Percentiles rank a stretch among this genome's conserved stretches.
phyloP scores from a whole-genome alignment of 495 filamentous ascomycete species.

The Xylaria flabelliformis region DNA sequence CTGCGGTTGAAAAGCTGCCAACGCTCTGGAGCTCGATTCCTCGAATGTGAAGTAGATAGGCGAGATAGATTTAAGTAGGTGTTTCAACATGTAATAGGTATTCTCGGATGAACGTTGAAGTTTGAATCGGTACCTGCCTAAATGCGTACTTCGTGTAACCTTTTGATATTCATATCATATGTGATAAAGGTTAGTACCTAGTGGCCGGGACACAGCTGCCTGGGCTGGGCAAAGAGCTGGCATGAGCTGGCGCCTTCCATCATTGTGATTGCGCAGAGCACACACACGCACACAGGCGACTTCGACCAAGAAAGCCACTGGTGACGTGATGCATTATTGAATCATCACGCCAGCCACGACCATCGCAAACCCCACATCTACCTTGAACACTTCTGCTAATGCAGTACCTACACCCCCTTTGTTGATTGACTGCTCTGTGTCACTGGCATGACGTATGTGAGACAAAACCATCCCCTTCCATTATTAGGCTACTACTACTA shows the following conservation, averaged over 20 bases:
- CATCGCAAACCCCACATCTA: background rate
- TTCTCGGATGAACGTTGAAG: no score
- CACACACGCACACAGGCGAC: background rate
- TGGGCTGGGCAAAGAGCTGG: background rate
- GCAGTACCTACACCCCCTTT: background rate
- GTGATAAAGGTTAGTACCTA: background rate
- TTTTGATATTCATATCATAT: no score
- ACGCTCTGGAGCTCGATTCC: background rate
- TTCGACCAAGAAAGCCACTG: background rate
- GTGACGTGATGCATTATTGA: constrained; percentile 27
- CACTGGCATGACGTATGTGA: constrained; percentile 24
- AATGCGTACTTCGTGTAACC: no score
- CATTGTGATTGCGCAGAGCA: background rate
- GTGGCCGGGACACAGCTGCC: background rate
- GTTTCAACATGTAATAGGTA: no score
- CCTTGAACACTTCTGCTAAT: background rate
- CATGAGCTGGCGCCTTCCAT: constrained; percentile 8
- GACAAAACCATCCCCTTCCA: constrained; percentile 1
- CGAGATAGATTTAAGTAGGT: background rate
- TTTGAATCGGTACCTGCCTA: no score
- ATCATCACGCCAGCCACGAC: constrained; percentile 10
- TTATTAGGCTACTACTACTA: constrained; percentile 2
- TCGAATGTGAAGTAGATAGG: background rate
- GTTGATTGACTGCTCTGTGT: background rate
- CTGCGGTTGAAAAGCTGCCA: background rate